These are phyloP conservation scores for Coccomyxa sp. DNA, from an alignment of 139 green algal genomes.

Conservation along the genomic window DNA sequence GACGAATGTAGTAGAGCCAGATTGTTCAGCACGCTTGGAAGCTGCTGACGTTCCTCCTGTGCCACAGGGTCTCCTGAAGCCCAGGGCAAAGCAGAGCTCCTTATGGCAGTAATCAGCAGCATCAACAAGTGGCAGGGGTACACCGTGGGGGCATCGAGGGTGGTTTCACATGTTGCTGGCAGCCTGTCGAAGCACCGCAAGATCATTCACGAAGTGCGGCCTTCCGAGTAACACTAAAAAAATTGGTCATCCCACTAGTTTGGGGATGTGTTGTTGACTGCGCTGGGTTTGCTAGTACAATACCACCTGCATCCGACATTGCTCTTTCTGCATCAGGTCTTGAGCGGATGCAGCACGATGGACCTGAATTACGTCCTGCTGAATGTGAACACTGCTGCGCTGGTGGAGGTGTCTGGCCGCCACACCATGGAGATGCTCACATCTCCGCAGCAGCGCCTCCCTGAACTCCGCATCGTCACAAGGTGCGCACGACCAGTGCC, in stretches of 20 bases:
- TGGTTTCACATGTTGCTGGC: slow-evolving; percentile 26
- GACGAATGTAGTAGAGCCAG: background rate
- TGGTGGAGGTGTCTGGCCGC: slow-evolving; percentile 29
- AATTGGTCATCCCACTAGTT: no score
- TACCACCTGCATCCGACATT: no score
- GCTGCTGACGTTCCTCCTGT: background rate
- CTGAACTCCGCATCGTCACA: slow-evolving; percentile 28
- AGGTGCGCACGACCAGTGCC: background rate
- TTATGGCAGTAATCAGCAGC: slow-evolving; percentile 37
- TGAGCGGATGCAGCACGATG: background rate
- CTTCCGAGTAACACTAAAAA: background rate
- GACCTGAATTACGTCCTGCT: slow-evolving; percentile 24
- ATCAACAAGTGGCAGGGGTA: slow-evolving; percentile 36
- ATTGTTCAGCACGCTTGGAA: background rate
- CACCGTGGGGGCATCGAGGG: slow-evolving; percentile 35
- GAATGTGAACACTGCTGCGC: slow-evolving; percentile 37
- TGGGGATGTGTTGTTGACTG: no score
- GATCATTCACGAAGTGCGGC: slow-evolving; percentile 23
- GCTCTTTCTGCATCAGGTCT: background rate
- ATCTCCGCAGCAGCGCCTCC: slow-evolving; percentile 11
- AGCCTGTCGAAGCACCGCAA: slow-evolving; percentile 18
- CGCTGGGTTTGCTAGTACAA: no score
- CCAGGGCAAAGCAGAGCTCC: slow-evolving; percentile 37
- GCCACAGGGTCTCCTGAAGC: slow-evolving; percentile 35
- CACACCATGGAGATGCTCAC: slow-evolving; percentile 36